Percentiles rank a stretch among this genome's conserved stretches.
phyloP scores from a whole-genome alignment of 345 rosid genomes.

The Pistacia vera region DNA sequence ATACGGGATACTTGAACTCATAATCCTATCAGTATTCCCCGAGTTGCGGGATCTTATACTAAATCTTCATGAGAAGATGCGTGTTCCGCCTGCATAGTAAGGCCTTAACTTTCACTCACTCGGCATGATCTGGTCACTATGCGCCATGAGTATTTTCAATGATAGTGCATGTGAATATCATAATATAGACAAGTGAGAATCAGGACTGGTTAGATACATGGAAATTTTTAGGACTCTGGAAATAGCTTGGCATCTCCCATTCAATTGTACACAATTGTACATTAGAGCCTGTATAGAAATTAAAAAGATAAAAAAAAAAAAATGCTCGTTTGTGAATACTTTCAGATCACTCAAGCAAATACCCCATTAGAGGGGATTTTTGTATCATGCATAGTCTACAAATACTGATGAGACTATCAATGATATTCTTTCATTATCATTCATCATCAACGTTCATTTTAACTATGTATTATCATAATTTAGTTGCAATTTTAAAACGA shows the following conservation, averaged over 20 bases:
- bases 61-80: slow-evolving; percentile 59
- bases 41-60: slow-evolving; percentile 75
- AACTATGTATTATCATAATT: no score
- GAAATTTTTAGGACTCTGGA: slow-evolving; percentile 3
- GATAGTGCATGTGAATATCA: neutral
- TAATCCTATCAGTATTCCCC: slow-evolving; percentile 79
- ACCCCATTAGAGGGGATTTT: slow-evolving; percentile 20
- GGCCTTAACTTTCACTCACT: neutral
- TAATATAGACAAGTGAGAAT: neutral
- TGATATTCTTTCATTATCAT: slow-evolving; percentile 21
- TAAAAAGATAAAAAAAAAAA: slow-evolving; percentile 4
- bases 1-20: slow-evolving; percentile 66
- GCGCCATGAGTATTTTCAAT: neutral
- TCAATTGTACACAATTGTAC: slow-evolving; percentile 37
- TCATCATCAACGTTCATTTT: no score
- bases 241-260: slow-evolving; percentile 13
- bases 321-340: neutral
- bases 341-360: neutral
- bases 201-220: slow-evolving; percentile 10
- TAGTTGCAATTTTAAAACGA: no score
- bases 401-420: neutral
- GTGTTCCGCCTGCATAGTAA: slow-evolving; percentile 25
- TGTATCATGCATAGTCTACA: slow-evolving; percentile 10
- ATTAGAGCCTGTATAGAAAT: slow-evolving; percentile 27
- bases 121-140: neutral